A percentile compares a stretch with the other conserved stretches of the same genome.
These are phyloP conservation scores for Phytopythium boreale DNA, from an alignment of 352 stramenopile species.

Conservation along the genomic window DNA sequence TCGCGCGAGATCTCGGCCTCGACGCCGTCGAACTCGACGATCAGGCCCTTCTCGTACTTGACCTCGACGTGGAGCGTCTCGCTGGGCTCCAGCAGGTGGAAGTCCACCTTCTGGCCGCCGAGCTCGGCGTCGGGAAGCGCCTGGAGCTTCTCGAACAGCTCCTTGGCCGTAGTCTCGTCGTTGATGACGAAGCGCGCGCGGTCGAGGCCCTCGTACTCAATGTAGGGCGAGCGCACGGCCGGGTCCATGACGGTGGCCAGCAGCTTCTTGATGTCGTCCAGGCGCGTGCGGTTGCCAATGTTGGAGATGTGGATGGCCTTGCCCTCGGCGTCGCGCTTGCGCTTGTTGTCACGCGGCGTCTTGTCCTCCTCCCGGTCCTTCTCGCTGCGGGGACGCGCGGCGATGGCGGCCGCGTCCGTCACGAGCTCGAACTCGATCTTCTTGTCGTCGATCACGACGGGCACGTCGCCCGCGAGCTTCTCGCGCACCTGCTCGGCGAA, in stretches of 20 bases:
- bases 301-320: slow-evolving; percentile 85
- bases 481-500: slow-evolving; percentile 67
- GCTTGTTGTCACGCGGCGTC: slow-evolving; percentile 60
- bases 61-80: slow-evolving; percentile 78
- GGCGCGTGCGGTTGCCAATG: slow-evolving; percentile 61
- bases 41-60: slow-evolving; percentile 82
- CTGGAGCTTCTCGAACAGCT: slow-evolving; percentile 73
- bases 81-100: slow-evolving; percentile 67
- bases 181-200: slow-evolving; percentile 66
- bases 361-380: slow-evolving; percentile 30
- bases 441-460: slow-evolving; percentile 56
- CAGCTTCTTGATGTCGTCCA: slow-evolving; percentile 86
- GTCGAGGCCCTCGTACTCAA: slow-evolving; percentile 82
- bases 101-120: slow-evolving; percentile 71
- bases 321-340: slow-evolving; percentile 60
- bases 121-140: slow-evolving; percentile 55
- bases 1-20: slow-evolving; percentile 75
- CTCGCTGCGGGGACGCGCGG: slow-evolving; percentile 55
- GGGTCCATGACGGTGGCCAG: slow-evolving; percentile 52
- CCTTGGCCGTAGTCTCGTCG: slow-evolving; percentile 35
- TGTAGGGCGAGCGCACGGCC: slow-evolving; percentile 53
- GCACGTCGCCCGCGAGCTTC: slow-evolving; percentile 27
- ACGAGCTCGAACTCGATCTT: slow-evolving; percentile 75
- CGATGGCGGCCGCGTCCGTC: slow-evolving; percentile 68
- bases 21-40: slow-evolving; percentile 82